Percentiles rank a stretch among this genome's conserved stretches.
Conservation (phyloP, 805 yeast genomes). For the Candida golubevii region DNA sequence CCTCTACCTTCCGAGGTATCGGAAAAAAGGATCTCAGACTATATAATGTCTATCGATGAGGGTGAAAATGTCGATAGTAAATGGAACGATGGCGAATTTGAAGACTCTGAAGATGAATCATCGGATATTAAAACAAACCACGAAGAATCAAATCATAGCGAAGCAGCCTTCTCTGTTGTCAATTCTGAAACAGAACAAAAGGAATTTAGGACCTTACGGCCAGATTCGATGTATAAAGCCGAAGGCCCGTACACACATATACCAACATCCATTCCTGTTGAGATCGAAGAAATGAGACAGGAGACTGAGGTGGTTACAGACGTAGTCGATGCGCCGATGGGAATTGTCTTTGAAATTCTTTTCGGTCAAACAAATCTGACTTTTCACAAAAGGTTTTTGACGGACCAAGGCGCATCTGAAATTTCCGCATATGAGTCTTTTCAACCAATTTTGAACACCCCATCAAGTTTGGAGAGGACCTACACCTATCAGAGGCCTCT, state of each 20-base stretch:
- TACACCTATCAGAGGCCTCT: slow-evolving; percentile 63
- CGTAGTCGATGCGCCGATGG: slow-evolving; percentile 57
- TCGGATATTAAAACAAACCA: background rate
- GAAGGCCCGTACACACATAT: slow-evolving; percentile 44
- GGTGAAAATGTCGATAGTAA: slow-evolving; percentile 11
- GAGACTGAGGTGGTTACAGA: slow-evolving; percentile 58
- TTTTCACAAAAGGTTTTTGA: slow-evolving; percentile 41
- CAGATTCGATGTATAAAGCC: slow-evolving; percentile 31
- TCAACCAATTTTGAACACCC: slow-evolving; percentile 30
- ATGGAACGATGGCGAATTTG: slow-evolving; percentile 6
- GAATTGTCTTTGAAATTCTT: slow-evolving; percentile 52
- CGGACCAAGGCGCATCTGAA: slow-evolving; percentile 61
- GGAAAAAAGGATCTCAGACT: slow-evolving; percentile 12
- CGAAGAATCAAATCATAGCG: background rate
- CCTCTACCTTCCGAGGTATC: background rate
- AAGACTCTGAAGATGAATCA: slow-evolving; percentile 8
- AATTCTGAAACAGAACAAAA: background rate
- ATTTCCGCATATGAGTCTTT: slow-evolving; percentile 37
- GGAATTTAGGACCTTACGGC: slow-evolving; percentile 29
- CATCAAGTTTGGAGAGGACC: slow-evolving; percentile 39
- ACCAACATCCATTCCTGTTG: slow-evolving; percentile 33
- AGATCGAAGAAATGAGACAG: slow-evolving; percentile 23
- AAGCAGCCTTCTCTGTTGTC: background rate
- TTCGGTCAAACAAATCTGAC: slow-evolving; percentile 55
- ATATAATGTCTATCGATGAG: slow-evolving; percentile 16